Evolutionary conservation across 169 alveolate species (phyloP).

Genomic region (Fabrea salina): DNA sequence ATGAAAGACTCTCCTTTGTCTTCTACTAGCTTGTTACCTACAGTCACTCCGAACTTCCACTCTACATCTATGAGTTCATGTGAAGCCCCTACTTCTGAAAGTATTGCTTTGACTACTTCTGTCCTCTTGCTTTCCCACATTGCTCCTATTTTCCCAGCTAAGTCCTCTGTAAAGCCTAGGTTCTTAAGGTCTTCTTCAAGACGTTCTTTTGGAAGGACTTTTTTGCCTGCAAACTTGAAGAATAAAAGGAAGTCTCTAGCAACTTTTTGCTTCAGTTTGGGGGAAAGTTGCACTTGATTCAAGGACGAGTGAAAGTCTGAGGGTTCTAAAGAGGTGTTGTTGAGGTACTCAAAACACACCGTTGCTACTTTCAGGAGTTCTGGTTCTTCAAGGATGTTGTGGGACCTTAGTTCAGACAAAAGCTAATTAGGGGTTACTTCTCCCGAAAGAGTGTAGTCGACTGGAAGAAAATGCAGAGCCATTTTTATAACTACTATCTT

Average conservation of each 20-base stretch:
- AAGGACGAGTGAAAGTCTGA: not conserved
- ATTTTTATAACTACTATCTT: not conserved
- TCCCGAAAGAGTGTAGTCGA: conserved; percentile 8
- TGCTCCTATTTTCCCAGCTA: conserved; percentile 12
- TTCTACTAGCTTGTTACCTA: conserved; percentile 18
- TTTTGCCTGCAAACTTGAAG: conserved; percentile 26
- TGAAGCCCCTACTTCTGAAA: conserved; percentile 6
- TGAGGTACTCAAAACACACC: conserved; percentile 1
- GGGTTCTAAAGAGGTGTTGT: conserved; percentile 2
- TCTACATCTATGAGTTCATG: conserved; percentile 11
- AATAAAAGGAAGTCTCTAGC: not conserved
- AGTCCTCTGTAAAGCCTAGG: conserved; percentile 11
- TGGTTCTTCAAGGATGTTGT: not conserved
- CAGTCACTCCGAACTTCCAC: conserved; percentile 32
- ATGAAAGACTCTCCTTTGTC: conserved; percentile 26
- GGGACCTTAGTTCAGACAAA: not conserved
- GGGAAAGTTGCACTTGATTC: conserved; percentile 5
- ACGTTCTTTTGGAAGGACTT: not conserved
- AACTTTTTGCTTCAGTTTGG: not conserved
- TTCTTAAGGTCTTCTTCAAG: conserved; percentile 2
- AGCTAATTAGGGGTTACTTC: conserved; percentile 23
- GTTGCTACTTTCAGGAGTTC: not conserved
- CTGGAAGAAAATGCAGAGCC: conserved; percentile 21
- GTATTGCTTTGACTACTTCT: conserved; percentile 7
- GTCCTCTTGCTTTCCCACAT: conserved; percentile 11